phyloP scores from a whole-genome alignment of 2,329 filamentous ascomycete genomes.

The Rhinocladiella mackenziei region DNA sequence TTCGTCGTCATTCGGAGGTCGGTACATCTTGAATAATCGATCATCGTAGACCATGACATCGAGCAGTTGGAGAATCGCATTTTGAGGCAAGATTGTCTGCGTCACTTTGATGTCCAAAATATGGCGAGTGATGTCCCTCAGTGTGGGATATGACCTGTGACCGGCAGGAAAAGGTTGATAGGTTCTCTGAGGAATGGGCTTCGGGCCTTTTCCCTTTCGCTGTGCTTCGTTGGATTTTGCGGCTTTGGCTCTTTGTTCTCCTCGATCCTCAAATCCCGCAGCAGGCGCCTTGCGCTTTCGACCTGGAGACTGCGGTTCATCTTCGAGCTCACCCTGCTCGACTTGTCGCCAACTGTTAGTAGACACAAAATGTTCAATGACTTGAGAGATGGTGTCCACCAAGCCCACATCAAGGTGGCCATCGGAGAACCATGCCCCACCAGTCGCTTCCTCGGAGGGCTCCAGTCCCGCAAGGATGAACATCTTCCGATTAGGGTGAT shows the following conservation, averaged over 20 bases:
- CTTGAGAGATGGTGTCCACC: slow-evolving; percentile 63
- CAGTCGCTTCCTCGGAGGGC: slow-evolving; percentile 84
- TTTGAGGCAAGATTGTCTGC: slow-evolving; percentile 47
- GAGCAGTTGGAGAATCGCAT: slow-evolving; percentile 78
- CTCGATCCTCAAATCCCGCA: slow-evolving; percentile 29
- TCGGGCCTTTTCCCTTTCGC: slow-evolving; percentile 32
- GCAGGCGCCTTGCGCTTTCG: slow-evolving; percentile 40
- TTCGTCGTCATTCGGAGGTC: slow-evolving; percentile 18
- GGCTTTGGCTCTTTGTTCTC: slow-evolving; percentile 24
- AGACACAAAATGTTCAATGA: slow-evolving; percentile 67
- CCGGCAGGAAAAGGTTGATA: slow-evolving; percentile 56
- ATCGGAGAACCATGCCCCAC: slow-evolving; percentile 91
- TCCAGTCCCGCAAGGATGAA: slow-evolving; percentile 85
- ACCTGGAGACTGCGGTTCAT: slow-evolving; percentile 21
- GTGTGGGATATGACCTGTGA: slow-evolving; percentile 75
- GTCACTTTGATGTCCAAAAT: slow-evolving; percentile 71
- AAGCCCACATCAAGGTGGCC: slow-evolving; percentile 85
- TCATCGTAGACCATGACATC: slow-evolving; percentile 88
- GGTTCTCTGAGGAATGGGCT: slow-evolving; percentile 29
- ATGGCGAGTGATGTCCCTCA: slow-evolving; percentile 69
- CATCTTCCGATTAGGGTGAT: slow-evolving; percentile 87
- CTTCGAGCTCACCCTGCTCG: slow-evolving; percentile 22
- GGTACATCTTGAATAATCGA: slow-evolving; percentile 58
- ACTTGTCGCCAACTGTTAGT: slow-evolving; percentile 65
- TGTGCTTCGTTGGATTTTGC: slow-evolving; percentile 16